Evolutionary conservation across 1,284 basidiomycete genomes (phyloP), one percentile per base, ranked within the genome.

Genomic region (Ganoderma lucidum): DNA sequence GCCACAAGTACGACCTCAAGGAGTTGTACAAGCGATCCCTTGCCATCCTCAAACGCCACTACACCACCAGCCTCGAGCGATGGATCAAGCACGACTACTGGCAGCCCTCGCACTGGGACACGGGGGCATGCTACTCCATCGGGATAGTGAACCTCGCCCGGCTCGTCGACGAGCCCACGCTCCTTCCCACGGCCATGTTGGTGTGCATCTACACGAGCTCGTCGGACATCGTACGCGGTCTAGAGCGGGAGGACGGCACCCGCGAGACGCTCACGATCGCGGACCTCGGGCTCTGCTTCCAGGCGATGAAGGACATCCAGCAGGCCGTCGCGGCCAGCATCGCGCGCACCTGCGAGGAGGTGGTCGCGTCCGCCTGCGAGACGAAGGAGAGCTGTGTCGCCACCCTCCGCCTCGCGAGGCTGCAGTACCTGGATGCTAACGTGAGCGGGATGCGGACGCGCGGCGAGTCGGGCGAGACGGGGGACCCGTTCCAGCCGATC

Each of bases 111-210:
- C 23, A 59, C 32, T 71, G 63, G 35, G 1, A 35, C 35, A 35
- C 35, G 35, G 35, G 35, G 8, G 35, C 35, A 35, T 35, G 35
- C 35, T 35, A 35, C 35, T 35, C 35, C 35, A 35, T 70, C 28
- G 68, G 64, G 1, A 68, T 68, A 55, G 53, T 70, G 30, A 67
- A 72, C 58, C 58, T 70, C 32, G 68, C 68, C 10, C 68, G 68
- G 1, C 51, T 68, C 2, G 42, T 61, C 3, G 64, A 48, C n/a
- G 62, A 67, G 23, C 35, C 10, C 3, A 28, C 48, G 3, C 14
- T 70, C 1, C 59, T 70, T 14, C 69, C 69, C 4, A 51, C 61
- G 10, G 70, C 70, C 2, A 12, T 67, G 9, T 15, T 66, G 28
- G 12, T 6, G 0, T 68, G 67, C 63, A 61, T 59, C 23, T 30